Evolutionary conservation across 1,139 yeast genomes (phyloP).

Genomic region (Geotrichum citri-aurantii): DNA sequence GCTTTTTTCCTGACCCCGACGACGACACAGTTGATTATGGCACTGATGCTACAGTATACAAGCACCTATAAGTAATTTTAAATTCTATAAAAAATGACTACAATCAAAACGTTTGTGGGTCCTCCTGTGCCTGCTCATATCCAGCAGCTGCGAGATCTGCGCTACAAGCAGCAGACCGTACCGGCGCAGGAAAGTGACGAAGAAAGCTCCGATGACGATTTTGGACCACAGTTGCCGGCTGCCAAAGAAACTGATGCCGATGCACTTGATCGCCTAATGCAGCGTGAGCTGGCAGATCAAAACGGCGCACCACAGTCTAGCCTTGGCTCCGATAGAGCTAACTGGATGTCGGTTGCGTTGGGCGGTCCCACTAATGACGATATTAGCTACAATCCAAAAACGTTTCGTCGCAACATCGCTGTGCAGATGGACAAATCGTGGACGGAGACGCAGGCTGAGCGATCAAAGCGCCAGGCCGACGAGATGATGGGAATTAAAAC

Average conservation of each 20-base stretch:
- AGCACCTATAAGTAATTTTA: background rate
- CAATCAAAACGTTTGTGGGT: constrained; percentile 6
- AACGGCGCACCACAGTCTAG: background rate
- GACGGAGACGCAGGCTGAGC: constrained; percentile 14
- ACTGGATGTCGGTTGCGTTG: constrained; percentile 18
- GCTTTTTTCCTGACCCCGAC: background rate
- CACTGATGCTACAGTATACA: background rate
- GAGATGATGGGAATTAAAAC: constrained; percentile 19
- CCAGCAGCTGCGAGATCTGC: constrained; percentile 7
- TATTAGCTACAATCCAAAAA: constrained; percentile 17
- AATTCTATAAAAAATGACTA: background rate
- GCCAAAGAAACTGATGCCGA: constrained; percentile 12
- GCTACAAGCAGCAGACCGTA: background rate
- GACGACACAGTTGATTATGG: background rate
- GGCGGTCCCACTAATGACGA: constrained; percentile 9
- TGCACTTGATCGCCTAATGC: constrained; percentile 14
- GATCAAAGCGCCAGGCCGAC: constrained; percentile 18
- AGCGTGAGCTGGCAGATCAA: background rate
- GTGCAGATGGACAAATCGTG: constrained; percentile 12
- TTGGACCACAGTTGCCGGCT: constrained; percentile 17
- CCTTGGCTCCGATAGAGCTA: constrained; percentile 14
- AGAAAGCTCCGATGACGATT: constrained; percentile 5
- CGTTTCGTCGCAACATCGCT: constrained; percentile 14
- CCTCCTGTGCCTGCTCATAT: constrained; percentile 16
- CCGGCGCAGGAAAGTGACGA: background rate